A percentile compares a stretch with the other conserved stretches of the same genome.
Conservation (phyloP, 306 rosid genomes). For the Castanea mollissima region DNA sequence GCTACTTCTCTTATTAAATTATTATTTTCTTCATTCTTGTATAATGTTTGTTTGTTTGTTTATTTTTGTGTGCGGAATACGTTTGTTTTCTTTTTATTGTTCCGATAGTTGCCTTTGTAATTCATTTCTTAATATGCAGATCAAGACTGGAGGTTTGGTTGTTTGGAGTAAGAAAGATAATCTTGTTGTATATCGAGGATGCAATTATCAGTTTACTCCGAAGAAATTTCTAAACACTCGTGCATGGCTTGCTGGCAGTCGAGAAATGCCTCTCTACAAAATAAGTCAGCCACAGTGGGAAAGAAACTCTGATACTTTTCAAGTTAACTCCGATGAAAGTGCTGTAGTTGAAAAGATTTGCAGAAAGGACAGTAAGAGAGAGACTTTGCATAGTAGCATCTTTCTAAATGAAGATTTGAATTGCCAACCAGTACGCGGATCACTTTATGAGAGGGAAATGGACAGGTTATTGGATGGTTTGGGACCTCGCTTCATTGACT, state of each 20-base stretch:
- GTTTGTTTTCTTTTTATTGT: not conserved
- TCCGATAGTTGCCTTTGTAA: constrained; percentile 23
- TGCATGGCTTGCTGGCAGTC: constrained; percentile 20
- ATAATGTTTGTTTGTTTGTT: not conserved
- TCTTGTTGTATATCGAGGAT: constrained; percentile 71
- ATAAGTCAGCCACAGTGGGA: constrained; percentile 24
- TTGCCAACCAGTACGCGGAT: constrained; percentile 33
- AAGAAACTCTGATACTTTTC: constrained; percentile 15
- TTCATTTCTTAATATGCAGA: constrained; percentile 41
- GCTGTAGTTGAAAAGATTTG: constrained; percentile 24
- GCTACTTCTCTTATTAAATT: constrained; percentile 5
- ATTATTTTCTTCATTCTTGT: constrained; percentile 6
- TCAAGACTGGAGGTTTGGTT: constrained; percentile 85
- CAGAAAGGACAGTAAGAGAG: constrained; percentile 14
- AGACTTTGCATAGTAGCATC: constrained; percentile 18
- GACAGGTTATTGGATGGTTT: constrained; percentile 76
- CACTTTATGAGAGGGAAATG: constrained; percentile 79
- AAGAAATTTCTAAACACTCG: constrained; percentile 26
- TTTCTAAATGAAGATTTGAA: constrained; percentile 14
- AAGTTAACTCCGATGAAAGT: constrained; percentile 18
- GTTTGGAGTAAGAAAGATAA: constrained; percentile 66
- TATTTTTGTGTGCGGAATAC: no score
- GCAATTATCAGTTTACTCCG: constrained; percentile 32
- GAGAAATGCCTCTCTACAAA: constrained; percentile 18
- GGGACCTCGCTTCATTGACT: constrained; percentile 88